These are phyloP conservation scores for Aspergillus neotritici DNA, from an alignment of 2,329 filamentous ascomycete genomes.

Conservation along the genomic window DNA sequence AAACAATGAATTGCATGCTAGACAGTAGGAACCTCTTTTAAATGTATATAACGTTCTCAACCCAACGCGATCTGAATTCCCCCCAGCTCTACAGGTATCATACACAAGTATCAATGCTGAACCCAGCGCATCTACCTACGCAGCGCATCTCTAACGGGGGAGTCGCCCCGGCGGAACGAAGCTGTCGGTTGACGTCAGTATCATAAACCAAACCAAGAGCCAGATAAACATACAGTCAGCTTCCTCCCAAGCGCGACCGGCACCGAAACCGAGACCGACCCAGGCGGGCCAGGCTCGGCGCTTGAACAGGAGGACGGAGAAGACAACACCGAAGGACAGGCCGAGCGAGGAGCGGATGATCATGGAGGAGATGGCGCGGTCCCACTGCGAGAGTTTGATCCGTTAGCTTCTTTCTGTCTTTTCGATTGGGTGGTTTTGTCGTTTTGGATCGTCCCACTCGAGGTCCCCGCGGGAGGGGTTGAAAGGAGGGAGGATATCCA, in stretches of 20 bases:
- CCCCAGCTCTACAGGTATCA: constrained; percentile 35
- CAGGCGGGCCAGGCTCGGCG: constrained; percentile 97
- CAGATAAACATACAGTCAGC: constrained; percentile 66
- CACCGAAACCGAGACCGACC: constrained; percentile 88
- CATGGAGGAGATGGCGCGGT: constrained; percentile 94
- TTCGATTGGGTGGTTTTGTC: too few species aligned
- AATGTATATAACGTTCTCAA: constrained; percentile 12
- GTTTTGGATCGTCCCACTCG: too few species aligned
- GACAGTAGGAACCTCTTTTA: constrained; percentile 16
- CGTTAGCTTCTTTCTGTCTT: too few species aligned
- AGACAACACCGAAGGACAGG: constrained; percentile 94
- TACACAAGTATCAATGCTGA: constrained; percentile 24
- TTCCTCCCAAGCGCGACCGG: constrained; percentile 95
- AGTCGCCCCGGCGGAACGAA: constrained; percentile 42
- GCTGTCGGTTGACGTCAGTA: constrained; percentile 24
- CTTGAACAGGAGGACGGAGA: constrained; percentile 97
- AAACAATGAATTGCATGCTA: constrained; percentile 15
- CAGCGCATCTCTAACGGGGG: constrained; percentile 35
- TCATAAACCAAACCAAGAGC: background rate
- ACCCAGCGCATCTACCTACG: constrained; percentile 25
- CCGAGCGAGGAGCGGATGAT: constrained; percentile 95
- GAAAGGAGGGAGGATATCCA: background rate
- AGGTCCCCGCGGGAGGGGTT: too few species aligned
- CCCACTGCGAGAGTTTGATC: constrained; percentile 62
- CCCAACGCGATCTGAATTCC: constrained; percentile 10